Evolutionary conservation across 768 basidiomycete species (phyloP).

Genomic region (Lactarius vividus): DNA sequence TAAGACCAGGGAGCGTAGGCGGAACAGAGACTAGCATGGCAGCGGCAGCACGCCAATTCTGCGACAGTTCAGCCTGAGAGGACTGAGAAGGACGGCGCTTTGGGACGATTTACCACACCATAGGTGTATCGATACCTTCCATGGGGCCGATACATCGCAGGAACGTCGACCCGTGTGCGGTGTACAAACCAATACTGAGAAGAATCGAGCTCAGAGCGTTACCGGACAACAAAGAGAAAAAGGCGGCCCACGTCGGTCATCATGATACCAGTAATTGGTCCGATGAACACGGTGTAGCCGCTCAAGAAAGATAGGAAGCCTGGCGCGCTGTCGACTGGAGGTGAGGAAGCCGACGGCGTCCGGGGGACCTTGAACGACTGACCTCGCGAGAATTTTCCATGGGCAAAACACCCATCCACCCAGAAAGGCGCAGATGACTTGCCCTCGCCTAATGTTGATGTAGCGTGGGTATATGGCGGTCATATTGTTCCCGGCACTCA

Average conservation of each 20-base stretch:
- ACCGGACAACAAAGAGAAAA: neutral
- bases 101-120: slow-evolving; percentile 55
- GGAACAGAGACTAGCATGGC: slow-evolving; percentile 66
- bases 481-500: slow-evolving; percentile 80
- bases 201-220: neutral
- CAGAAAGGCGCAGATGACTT: slow-evolving; percentile 70
- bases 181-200: slow-evolving; percentile 76
- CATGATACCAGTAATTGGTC: slow-evolving; percentile 79
- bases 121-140: slow-evolving; percentile 76
- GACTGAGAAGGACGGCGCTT: neutral
- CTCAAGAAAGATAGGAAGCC: slow-evolving; percentile 76
- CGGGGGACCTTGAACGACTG: slow-evolving; percentile 33
- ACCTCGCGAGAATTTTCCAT: slow-evolving; percentile 74
- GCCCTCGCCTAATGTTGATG: slow-evolving; percentile 78
- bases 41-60: slow-evolving; percentile 82
- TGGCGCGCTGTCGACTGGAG: slow-evolving; percentile 40
- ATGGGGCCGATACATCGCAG: slow-evolving; percentile 77
- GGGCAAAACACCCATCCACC: slow-evolving; percentile 86
- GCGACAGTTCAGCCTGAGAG: neutral
- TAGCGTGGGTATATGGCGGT: slow-evolving; percentile 70
- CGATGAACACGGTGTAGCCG: slow-evolving; percentile 83
- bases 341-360: neutral
- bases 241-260: slow-evolving; percentile 47
- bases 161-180: slow-evolving; percentile 68
- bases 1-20: slow-evolving; percentile 74